Conservation (phyloP, 2,329 filamentous ascomycete genomes). For the Aspergillus sergii region DNA sequence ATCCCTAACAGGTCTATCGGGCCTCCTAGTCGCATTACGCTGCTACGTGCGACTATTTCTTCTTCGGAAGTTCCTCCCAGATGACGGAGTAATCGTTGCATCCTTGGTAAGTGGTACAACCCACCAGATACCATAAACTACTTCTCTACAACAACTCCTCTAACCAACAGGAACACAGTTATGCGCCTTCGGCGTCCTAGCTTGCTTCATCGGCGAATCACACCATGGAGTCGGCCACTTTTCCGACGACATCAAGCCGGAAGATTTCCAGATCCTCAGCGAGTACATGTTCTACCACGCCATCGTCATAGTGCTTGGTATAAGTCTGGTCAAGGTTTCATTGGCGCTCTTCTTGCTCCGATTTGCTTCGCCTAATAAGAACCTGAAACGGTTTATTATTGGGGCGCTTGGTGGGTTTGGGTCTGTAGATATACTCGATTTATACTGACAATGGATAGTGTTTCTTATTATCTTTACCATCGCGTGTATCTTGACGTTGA, state of each 20-base stretch:
- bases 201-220: slow-evolving; percentile 50
- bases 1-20: slow-evolving; percentile 41
- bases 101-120: slow-evolving; percentile 39
- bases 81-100: slow-evolving; percentile 52
- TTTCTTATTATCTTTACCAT: slow-evolving; percentile 27
- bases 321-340: slow-evolving; percentile 46
- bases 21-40: slow-evolving; percentile 45
- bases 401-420: slow-evolving; percentile 33
- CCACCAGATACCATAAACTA: neutral
- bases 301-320: slow-evolving; percentile 50
- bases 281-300: slow-evolving; percentile 52
- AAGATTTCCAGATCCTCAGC: slow-evolving; percentile 38
- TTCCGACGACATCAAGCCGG: slow-evolving; percentile 36
- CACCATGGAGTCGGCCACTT: slow-evolving; percentile 53
- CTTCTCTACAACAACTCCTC: neutral
- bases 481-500: slow-evolving; percentile 48
- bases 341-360: slow-evolving; percentile 45
- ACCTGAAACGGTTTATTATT: slow-evolving; percentile 37
- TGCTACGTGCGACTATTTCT: slow-evolving; percentile 51
- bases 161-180: slow-evolving; percentile 16
- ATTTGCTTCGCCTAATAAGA: slow-evolving; percentile 35
- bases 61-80: slow-evolving; percentile 52
- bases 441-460: slow-evolving; percentile 31
- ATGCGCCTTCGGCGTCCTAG: slow-evolving; percentile 29
- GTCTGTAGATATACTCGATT: neutral